These are phyloP conservation scores for Magnolia changhungtana DNA, from an alignment of 164 flowering plant species.

Conservation along the genomic window DNA sequence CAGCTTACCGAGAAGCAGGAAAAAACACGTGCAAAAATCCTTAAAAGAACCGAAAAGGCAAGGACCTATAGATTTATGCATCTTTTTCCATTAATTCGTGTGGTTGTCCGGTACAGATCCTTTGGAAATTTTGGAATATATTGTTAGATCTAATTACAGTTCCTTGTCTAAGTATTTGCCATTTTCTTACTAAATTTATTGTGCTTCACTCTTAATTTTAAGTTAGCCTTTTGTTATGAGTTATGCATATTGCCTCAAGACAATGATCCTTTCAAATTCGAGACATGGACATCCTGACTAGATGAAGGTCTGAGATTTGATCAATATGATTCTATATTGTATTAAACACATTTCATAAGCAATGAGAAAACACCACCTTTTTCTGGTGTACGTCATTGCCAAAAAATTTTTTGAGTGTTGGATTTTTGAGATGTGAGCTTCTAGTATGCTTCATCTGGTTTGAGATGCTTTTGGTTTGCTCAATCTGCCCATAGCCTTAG, in stretches of 20 bases:
- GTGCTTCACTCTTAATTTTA: background rate
- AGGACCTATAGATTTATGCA: constrained; percentile 13
- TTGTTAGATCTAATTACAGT: background rate
- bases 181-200: background rate
- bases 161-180: background rate
- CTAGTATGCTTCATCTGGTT: too few species aligned
- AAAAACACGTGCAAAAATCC: constrained; percentile 86
- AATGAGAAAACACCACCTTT: too few species aligned
- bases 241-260: background rate
- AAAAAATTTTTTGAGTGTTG: too few species aligned
- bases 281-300: background rate
- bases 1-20: constrained; percentile 97
- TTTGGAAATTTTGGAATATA: background rate
- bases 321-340: background rate
- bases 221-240: background rate
- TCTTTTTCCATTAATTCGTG: background rate
- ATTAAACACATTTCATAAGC: too few species aligned
- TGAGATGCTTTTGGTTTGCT: too few species aligned
- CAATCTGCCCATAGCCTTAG: too few species aligned
- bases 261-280: background rate
- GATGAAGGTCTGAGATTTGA: background rate
- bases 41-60: constrained; percentile 87
- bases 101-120: background rate
- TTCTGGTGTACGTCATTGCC: too few species aligned
- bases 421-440: too few species aligned